These are phyloP conservation scores for Nothophoma quercina DNA, from an alignment of 2,329 filamentous ascomycete species.

Conservation along the genomic window DNA sequence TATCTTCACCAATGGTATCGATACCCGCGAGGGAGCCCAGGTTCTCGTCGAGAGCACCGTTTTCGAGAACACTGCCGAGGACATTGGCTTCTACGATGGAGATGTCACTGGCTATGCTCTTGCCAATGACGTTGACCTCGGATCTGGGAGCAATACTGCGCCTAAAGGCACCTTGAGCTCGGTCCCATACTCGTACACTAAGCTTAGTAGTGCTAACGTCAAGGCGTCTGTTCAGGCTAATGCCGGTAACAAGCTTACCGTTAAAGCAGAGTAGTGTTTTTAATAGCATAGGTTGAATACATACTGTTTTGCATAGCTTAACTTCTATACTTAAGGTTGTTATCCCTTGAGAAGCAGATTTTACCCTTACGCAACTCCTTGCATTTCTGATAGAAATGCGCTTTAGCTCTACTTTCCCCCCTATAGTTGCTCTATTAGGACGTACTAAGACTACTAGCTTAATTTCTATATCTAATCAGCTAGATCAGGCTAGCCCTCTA, in stretches of 20 bases:
- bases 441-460: too few species aligned
- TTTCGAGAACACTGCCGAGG: slow-evolving; percentile 30
- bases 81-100: slow-evolving; percentile 3
- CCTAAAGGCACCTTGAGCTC: background rate
- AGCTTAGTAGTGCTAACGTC: slow-evolving; percentile 8
- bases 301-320: too few species aligned
- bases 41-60: slow-evolving; percentile 53
- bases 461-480: too few species aligned
- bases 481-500: too few species aligned
- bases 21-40: slow-evolving; percentile 53
- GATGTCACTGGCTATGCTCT: slow-evolving; percentile 3
- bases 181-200: slow-evolving; percentile 10
- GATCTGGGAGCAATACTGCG: slow-evolving; percentile 7
- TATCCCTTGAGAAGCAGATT: too few species aligned
- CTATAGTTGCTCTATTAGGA: too few species aligned
- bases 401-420: too few species aligned
- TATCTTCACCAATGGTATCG: slow-evolving; percentile 48
- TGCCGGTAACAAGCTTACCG: slow-evolving; percentile 3
- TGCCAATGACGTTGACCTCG: slow-evolving; percentile 1
- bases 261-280: too few species aligned
- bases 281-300: too few species aligned
- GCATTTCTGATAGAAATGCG: too few species aligned
- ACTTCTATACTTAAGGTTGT: too few species aligned
- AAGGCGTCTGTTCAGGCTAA: slow-evolving; percentile 7
- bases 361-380: too few species aligned